phyloP scores from a whole-genome alignment of 1,284 basidiomycete genomes.

The Microbotryum lychnidis-dioicae region DNA sequence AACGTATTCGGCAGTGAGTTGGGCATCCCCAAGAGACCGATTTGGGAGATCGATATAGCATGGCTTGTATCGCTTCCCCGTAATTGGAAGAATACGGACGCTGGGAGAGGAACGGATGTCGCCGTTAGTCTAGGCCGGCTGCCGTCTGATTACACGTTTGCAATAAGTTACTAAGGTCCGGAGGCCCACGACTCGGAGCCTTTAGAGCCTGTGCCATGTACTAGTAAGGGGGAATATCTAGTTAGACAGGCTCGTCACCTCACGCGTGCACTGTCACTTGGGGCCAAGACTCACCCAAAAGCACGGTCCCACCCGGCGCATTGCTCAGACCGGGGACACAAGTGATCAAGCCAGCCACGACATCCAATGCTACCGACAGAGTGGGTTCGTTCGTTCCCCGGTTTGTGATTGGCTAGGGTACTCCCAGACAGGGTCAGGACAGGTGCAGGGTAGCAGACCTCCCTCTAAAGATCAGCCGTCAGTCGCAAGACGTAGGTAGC shows the following conservation, averaged over 20 bases:
- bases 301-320: background rate
- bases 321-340: background rate
- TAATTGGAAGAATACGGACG: background rate
- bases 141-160: background rate
- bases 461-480: too few species aligned
- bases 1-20: constrained; percentile 1
- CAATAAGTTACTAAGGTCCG: background rate
- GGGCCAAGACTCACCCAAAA: background rate
- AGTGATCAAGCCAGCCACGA: background rate
- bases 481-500: too few species aligned
- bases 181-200: background rate
- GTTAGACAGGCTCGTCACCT: background rate
- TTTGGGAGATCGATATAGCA: constrained; percentile 3
- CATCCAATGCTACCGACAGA: background rate
- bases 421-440: too few species aligned
- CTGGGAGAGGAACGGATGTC: background rate
- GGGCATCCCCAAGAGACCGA: background rate
- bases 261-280: background rate
- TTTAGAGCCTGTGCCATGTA: constrained; percentile 1
- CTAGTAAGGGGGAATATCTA: background rate
- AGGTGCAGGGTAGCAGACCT: too few species aligned
- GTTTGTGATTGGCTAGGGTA: too few species aligned
- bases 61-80: background rate
- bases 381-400: background rate
- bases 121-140: background rate